Evolutionary conservation across 2,329 filamentous ascomycete genomes (phyloP), one percentile per base, ranked within the genome.

Genomic region (Colletotrichum scovillei): DNA sequence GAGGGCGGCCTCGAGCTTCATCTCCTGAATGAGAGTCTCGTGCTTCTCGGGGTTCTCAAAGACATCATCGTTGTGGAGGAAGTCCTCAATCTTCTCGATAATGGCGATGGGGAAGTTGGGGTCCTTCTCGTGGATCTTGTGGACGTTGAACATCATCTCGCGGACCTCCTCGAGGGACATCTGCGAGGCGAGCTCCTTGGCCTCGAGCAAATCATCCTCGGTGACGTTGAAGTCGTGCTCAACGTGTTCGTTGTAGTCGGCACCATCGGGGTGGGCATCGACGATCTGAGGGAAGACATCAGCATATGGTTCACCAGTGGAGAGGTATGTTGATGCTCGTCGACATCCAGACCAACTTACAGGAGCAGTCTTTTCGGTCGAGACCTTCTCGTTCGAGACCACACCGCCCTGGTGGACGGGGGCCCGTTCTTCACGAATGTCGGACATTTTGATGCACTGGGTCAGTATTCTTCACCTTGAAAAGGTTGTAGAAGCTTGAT

Each of bases 151-250:
- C 80, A 84, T 80, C 76, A 83, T 77, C 77, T 79, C 56, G 58
- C 46, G 82, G 56, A 84, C 83, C 75, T 85, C 82, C n/a, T 84
- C 83, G 57, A 84, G 82, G 22, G 81, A 84, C 73, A 84, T 82
- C 74, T 81, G 82, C 63, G 80, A 81, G 66, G 85, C 85, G 55
- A 85, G 78, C 72, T 85, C 84, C 75, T 83, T 84, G 66, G 85
- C 85, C 76, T 87, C 83, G 67, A 84, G 81, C 9, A 87, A 79
- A 73, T 87, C 85, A 59, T 85, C 81, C 75, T 86, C 84, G 59
- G 85, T 86, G 38, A 85, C 84, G 73, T 86, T 85, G 67, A 86
- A 57, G 46, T 76, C 76, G 26, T 63, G 76, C 67, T 72, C 67
- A n/a, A 68, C 72, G 63, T 68, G 63, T 46, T 42, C 53, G n/a